Conservation (phyloP, 1,284 basidiomycete genomes). For the Phylloboletellus chloephorus region DNA sequence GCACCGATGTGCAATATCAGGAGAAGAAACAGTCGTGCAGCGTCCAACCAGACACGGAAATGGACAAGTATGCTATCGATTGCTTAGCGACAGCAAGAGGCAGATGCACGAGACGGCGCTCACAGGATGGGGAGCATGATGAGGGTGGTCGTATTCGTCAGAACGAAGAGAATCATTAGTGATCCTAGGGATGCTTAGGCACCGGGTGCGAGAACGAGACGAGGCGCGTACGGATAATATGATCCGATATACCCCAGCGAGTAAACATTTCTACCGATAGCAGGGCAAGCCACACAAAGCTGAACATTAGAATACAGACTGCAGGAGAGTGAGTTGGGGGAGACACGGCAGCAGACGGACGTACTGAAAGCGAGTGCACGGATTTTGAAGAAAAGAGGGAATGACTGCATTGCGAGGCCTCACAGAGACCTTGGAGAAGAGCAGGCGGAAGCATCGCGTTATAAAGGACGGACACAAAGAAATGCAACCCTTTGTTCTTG, state of each 20-base stretch:
- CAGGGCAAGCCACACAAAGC: constrained; percentile 40
- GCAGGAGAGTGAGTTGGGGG: constrained; percentile 2
- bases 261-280: constrained; percentile 38
- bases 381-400: constrained; percentile 37
- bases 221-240: constrained; percentile 39
- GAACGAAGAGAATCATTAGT: constrained; percentile 42
- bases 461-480: constrained; percentile 15
- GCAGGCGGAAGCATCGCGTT: constrained; percentile 7
- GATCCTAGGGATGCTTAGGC: constrained; percentile 29
- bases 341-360: constrained; percentile 14
- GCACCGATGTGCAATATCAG: constrained; percentile 47
- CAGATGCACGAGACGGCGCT: constrained; percentile 19
- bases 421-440: constrained; percentile 19
- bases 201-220: not conserved
- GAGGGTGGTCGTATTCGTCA: constrained; percentile 44
- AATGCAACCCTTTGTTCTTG: not conserved
- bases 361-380: constrained; percentile 39
- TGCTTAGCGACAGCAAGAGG: constrained; percentile 1
- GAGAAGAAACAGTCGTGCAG: constrained; percentile 46
- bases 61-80: constrained; percentile 41
- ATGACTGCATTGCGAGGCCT: constrained; percentile 33
- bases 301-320: constrained; percentile 37
- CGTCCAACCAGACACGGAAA: constrained; percentile 56
- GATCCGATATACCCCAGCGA: constrained; percentile 37
- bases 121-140: constrained; percentile 51